Conservation (phyloP, 2,329 filamentous ascomycete species). For the Botrytis elliptica region DNA sequence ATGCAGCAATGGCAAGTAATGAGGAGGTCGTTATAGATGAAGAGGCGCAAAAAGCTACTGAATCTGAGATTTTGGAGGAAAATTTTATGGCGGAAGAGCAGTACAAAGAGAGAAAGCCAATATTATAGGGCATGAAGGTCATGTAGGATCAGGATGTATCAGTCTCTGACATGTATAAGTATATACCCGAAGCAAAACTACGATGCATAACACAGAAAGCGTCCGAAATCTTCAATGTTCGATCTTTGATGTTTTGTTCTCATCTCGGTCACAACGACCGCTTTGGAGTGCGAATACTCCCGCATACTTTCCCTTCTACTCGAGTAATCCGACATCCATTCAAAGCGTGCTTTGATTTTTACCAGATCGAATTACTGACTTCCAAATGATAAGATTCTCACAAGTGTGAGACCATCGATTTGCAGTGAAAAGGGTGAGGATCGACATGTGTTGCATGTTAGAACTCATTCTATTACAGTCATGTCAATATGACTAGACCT, state of each 20-base stretch:
- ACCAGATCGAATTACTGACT: neutral
- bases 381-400: neutral
- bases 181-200: slow-evolving; percentile 3
- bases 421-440: neutral
- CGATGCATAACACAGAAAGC: neutral
- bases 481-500: neutral
- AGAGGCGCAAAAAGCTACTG: slow-evolving; percentile 38
- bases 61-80: slow-evolving; percentile 43
- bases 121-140: slow-evolving; percentile 26
- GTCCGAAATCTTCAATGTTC: neutral
- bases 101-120: slow-evolving; percentile 32
- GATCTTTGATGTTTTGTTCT: neutral
- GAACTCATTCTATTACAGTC: neutral
- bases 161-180: slow-evolving; percentile 18
- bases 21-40: slow-evolving; percentile 43
- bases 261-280: neutral
- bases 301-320: neutral
- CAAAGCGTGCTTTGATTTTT: neutral
- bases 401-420: neutral
- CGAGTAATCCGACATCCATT: neutral
- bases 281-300: neutral
- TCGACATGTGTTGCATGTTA: neutral
- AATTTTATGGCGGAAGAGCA: slow-evolving; percentile 42
- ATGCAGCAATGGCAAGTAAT: slow-evolving; percentile 46
- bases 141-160: slow-evolving; percentile 23